Evolutionary conservation across 176 grass and related monocot species (phyloP).

Genomic region (Microstegium vimineum): DNA sequence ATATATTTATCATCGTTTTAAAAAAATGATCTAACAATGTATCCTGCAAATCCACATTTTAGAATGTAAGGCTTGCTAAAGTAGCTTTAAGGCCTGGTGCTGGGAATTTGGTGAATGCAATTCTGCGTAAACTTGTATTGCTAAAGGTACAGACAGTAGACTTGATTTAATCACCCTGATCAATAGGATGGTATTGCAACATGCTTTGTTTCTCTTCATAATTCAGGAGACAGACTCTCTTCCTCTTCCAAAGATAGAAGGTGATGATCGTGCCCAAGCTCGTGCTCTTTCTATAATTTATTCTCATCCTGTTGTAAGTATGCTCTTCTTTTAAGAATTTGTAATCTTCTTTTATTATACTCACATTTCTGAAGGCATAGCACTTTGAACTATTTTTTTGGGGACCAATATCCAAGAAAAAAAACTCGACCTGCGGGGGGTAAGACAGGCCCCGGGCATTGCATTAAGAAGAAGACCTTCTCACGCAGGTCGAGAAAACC

Average conservation of each 20-base stretch:
- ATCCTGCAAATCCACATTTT: slow-evolving; percentile 33
- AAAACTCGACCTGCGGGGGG: too few relatives aligned
- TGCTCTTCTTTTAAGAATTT: slow-evolving; percentile 19
- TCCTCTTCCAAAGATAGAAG: slow-evolving; percentile 79
- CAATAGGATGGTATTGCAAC: slow-evolving; percentile 16
- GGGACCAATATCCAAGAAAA: too few relatives aligned
- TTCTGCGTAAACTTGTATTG: slow-evolving; percentile 75
- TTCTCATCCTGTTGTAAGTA: slow-evolving; percentile 96
- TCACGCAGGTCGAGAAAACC: too few relatives aligned
- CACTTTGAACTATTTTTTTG: not conserved
- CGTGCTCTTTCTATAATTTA: slow-evolving; percentile 82
- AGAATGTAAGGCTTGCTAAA: slow-evolving; percentile 95
- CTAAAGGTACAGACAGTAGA: slow-evolving; percentile 54
- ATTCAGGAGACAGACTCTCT: slow-evolving; percentile 81
- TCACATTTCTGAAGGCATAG: not conserved
- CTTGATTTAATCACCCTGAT: slow-evolving; percentile 19
- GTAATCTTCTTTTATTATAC: not conserved
- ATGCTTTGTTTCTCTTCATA: slow-evolving; percentile 20
- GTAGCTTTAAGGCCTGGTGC: slow-evolving; percentile 86
- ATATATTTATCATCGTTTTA: not conserved
- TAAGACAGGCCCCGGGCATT: too few relatives aligned
- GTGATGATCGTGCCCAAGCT: slow-evolving; percentile 84
- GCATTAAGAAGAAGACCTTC: too few relatives aligned
- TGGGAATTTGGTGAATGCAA: slow-evolving; percentile 91
- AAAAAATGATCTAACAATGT: slow-evolving; percentile 2